These are phyloP conservation scores for Nidularia pulvinata DNA, from an alignment of 768 basidiomycete species.

Conservation along the genomic window DNA sequence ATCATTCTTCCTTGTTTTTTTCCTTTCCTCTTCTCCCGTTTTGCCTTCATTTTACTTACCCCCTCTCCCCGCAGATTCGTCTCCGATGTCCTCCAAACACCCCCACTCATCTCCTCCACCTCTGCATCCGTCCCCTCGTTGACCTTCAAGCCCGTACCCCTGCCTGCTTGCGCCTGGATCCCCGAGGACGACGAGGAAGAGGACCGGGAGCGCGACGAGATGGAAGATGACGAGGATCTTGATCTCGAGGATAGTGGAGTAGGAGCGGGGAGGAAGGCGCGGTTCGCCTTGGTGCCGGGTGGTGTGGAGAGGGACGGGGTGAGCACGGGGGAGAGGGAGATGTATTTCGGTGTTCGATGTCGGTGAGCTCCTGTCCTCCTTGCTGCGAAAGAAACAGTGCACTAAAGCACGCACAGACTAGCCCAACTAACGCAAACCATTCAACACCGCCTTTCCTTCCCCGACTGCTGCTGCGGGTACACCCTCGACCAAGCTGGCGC, in stretches of 20 bases:
- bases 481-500: conserved; percentile 63
- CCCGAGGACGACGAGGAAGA: conserved; percentile 40
- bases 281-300: too few species aligned
- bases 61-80: conserved; percentile 49
- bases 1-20: neutral
- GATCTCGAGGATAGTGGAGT: neutral
- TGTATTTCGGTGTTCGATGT: conserved; percentile 59
- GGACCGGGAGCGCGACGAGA: conserved; percentile 8
- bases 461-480: conserved; percentile 38
- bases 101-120: conserved; percentile 55
- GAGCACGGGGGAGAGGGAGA: conserved; percentile 6
- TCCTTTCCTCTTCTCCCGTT: conserved; percentile 2
- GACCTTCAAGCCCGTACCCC: too few species aligned
- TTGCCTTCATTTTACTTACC: conserved; percentile 2
- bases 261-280: neutral
- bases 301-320: neutral
- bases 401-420: conserved; percentile 36
- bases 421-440: conserved; percentile 64
- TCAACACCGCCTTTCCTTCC: conserved; percentile 45
- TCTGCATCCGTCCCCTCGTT: conserved; percentile 11
- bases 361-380: conserved; percentile 35
- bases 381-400: neutral
- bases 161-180: conserved; percentile 44
- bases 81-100: conserved; percentile 65
- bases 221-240: neutral